These are phyloP conservation scores for Phytophthora lateralis DNA, from an alignment of 352 stramenopile species.

Conservation along the genomic window DNA sequence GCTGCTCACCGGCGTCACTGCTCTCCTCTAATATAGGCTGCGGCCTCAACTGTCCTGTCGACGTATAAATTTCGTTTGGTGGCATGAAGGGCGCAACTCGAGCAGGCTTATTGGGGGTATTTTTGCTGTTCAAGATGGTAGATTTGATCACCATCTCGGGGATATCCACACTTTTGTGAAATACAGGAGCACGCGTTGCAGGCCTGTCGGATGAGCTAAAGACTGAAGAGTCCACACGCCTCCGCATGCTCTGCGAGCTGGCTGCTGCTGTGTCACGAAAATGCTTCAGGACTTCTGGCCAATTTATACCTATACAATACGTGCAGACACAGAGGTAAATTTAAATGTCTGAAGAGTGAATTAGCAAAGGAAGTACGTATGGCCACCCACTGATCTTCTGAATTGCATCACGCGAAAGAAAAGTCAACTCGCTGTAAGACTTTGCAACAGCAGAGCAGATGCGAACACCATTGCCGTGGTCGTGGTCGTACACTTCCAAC, in stretches of 20 bases:
- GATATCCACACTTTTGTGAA: constrained; percentile 25
- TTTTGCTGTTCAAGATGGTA: constrained; percentile 29
- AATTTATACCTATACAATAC: constrained; percentile 49
- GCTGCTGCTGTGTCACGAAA: constrained; percentile 55
- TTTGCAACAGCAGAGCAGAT: constrained; percentile 82
- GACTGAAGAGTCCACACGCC: constrained; percentile 34
- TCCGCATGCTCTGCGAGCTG: constrained; percentile 52
- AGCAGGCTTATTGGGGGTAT: constrained; percentile 10
- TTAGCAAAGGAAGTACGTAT: background rate
- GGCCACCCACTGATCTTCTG: constrained; percentile 66
- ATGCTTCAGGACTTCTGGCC: constrained; percentile 73
- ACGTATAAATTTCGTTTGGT: constrained; percentile 13
- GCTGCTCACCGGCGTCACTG: constrained; percentile 10
- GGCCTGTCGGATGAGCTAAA: constrained; percentile 9
- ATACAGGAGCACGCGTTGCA: constrained; percentile 7
- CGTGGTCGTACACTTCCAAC: constrained; percentile 83
- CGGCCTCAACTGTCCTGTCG: constrained; percentile 1
- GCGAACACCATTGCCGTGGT: constrained; percentile 83
- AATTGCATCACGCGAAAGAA: constrained; percentile 78
- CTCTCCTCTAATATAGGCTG: constrained; percentile 29
- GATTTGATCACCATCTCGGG: constrained; percentile 43
- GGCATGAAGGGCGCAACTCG: constrained; percentile 30
- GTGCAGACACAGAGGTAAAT: constrained; percentile 1
- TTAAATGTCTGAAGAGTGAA: background rate
- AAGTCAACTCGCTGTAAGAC: constrained; percentile 80